Evolutionary conservation across 202 grass and related monocot genomes (phyloP).

Genomic region (Hordeum pubiflorum): DNA sequence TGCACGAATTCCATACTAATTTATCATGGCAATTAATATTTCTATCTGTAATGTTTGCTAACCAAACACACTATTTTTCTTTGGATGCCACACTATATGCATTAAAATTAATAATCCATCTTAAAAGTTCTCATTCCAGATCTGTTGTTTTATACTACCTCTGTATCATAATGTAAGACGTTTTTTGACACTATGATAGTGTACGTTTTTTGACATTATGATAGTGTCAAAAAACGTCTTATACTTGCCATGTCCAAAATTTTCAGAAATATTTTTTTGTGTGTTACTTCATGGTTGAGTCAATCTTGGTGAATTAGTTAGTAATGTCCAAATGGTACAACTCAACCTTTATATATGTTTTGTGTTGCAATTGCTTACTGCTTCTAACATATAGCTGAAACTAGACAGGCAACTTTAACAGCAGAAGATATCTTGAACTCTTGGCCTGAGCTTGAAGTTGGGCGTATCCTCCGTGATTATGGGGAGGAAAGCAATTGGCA

Average conservation of each 20-base stretch:
- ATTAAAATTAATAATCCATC: background rate
- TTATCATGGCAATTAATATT: background rate
- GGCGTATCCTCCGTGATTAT: slow-evolving; percentile 72
- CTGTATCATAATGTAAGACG: too few relatives aligned
- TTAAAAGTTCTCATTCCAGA: background rate
- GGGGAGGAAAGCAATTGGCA: slow-evolving; percentile 92
- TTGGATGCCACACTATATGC: background rate
- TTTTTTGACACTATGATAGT: too few relatives aligned
- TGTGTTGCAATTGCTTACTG: background rate
- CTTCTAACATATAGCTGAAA: slow-evolving; percentile 27
- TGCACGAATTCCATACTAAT: background rate
- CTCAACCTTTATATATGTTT: background rate
- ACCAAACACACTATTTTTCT: background rate
- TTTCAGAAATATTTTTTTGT: background rate
- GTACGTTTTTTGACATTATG: too few relatives aligned
- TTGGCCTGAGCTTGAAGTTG: slow-evolving; percentile 82
- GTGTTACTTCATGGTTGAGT: background rate
- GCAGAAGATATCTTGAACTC: slow-evolving; percentile 89
- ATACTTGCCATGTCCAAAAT: background rate
- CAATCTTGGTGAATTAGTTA: background rate
- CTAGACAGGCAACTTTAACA: slow-evolving; percentile 68
- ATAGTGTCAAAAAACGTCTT: too few relatives aligned
- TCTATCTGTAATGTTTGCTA: background rate
- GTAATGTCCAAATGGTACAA: background rate
- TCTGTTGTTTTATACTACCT: background rate